Base-by-base conservation (phyloP, 108 stramenopile genomes). In the Pseudonitzschia multistriata region DNA sequence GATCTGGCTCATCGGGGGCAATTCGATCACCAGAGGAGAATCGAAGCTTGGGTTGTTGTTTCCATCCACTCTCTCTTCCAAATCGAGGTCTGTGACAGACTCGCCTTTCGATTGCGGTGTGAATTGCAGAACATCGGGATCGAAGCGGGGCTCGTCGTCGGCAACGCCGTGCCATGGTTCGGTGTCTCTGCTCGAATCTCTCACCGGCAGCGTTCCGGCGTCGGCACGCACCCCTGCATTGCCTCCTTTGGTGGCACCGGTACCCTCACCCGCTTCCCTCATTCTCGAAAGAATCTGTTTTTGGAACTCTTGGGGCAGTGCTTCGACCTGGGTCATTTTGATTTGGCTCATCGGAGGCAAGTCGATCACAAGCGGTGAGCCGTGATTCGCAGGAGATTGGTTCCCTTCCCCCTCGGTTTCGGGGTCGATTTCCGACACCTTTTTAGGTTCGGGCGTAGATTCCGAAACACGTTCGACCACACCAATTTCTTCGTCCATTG, bases 1-100 rank as follows among this genome's bases (percentile, higher is more conserved):
- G n/a, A 84, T 74, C 49, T 84, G 83, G 50, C 83, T 84, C 60
- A 73, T 30, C 14, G 83, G 67, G 22, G 83, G 83, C 34, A 84
- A 40, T 25, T 29, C 78, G 24, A 84, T 65, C 33, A 59, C 14
- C 30, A 49, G 45, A 33, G 53, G 59, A 21, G 50, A 24, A 45
- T 48, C 27, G 45, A 14, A 25, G 19, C 40, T 42, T n/a, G n/a
- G n/a, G n/a, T n/a, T n/a, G n/a, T n/a, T n/a, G n/a, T 45, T 13
- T 45, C 42, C 17, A 4, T 2, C 7, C 30, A 1, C 13, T 52
- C n/a, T 29, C 0, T 30, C 52, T 17, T 14, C 49, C 8, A 24
- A 3, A 28, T 24, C 24, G 6, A 33, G 6, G 2, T 36, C n/a
- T 14, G 6, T 15, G 3, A 29, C 45, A 8, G 6, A n/a, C 37